These are phyloP conservation scores for Rhododendron henanense DNA, from an alignment of 148 eudicot genomes.

Conservation along the genomic window DNA sequence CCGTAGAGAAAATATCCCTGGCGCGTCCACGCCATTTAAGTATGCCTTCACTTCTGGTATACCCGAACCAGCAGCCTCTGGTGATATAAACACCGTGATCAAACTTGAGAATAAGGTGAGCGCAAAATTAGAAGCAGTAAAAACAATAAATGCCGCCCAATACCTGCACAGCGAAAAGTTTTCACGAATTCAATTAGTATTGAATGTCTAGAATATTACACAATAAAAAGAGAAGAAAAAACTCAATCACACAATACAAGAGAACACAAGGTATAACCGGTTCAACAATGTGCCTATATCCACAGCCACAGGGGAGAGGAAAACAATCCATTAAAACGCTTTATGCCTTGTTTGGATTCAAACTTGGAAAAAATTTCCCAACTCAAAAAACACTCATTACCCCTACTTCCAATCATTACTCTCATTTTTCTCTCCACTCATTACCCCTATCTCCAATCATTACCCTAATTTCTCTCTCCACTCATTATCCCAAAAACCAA, in stretches of 20 bases:
- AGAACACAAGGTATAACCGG: neutral
- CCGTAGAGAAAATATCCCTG: conserved; percentile 62
- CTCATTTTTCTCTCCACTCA: too few species aligned
- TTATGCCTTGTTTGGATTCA: too few species aligned
- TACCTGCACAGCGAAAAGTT: conserved; percentile 36
- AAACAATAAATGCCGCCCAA: conserved; percentile 60
- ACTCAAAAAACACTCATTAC: too few species aligned
- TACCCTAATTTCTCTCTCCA: too few species aligned
- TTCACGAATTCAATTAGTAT: neutral
- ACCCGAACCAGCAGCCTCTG: conserved; percentile 94
- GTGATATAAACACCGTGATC: conserved; percentile 68
- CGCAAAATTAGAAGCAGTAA: conserved; percentile 62
- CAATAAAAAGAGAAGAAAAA: neutral
- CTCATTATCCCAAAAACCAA: too few species aligned
- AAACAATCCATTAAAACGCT: neutral
- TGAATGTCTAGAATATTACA: neutral
- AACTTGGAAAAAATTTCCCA: too few species aligned
- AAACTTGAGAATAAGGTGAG: conserved; percentile 68
- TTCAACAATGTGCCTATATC: neutral
- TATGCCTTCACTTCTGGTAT: conserved; percentile 96
- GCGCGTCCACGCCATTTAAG: conserved; percentile 95
- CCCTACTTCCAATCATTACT: too few species aligned
- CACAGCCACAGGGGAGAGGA: neutral
- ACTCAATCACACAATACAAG: neutral
- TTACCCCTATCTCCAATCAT: too few species aligned